Evolutionary conservation across 176 grass and related monocot genomes (phyloP).

Genomic region (Zoysia pacifica): DNA sequence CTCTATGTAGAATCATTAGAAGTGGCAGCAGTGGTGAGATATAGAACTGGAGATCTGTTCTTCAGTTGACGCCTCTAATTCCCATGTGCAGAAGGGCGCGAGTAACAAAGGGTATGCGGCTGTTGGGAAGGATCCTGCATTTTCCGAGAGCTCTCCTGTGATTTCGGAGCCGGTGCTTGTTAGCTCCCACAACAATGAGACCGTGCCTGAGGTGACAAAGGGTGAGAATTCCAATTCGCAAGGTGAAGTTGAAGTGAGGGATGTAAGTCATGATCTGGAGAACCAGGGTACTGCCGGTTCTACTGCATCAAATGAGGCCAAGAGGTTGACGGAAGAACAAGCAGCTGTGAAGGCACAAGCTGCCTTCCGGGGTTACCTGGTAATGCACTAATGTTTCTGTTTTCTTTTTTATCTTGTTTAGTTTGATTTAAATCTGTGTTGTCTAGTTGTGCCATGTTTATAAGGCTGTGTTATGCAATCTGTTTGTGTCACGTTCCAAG

Average conservation of each 20-base stretch:
- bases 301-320: conserved; percentile 28
- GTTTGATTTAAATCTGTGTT: neutral
- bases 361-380: conserved; percentile 83
- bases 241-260: conserved; percentile 34
- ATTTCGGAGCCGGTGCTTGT: conserved; percentile 85
- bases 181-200: conserved; percentile 47
- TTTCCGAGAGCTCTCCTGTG: conserved; percentile 64
- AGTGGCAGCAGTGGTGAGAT: neutral
- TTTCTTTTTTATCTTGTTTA: neutral
- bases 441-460: neutral
- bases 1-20: neutral
- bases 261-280: conserved; percentile 46
- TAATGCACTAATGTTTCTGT: conserved; percentile 34
- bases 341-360: conserved; percentile 84
- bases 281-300: conserved; percentile 35
- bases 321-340: conserved; percentile 61
- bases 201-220: conserved; percentile 35
- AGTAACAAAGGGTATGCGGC: conserved; percentile 52
- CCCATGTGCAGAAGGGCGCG: conserved; percentile 45
- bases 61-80: neutral
- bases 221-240: conserved; percentile 48
- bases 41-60: conserved; percentile 10
- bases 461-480: neutral
- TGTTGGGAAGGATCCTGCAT: conserved; percentile 29
- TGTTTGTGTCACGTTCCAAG: neutral